Evolutionary conservation across 2,329 filamentous ascomycete species (phyloP), one percentile per base, ranked within the genome.

Genomic region (Diplocarpon rosae): DNA sequence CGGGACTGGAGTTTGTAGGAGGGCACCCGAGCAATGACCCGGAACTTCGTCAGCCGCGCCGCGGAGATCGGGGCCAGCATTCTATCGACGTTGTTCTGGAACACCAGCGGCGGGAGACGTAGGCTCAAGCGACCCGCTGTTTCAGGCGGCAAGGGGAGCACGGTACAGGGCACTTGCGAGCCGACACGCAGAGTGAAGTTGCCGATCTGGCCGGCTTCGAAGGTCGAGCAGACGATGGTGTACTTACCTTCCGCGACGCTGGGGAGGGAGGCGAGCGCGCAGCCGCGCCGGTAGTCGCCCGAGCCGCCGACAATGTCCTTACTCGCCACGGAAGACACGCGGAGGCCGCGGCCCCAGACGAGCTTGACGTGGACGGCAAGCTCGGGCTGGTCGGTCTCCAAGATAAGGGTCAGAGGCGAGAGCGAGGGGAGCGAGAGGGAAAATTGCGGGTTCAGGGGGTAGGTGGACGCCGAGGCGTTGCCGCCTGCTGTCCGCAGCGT

Each of bases 211-310:
- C 82, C 83, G 0, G 82, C 73, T 51, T 94, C 87, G 61, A 93
- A 96, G 0, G 90, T 94, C 2, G 87, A 95, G 60, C 84, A 90
- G 6, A 95, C 83, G 45, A 95, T 72, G 0, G 86, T 95, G 63
- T 96, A 98, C 0, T 71, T 71, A 0, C 90, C 90, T 1, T 76
- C 67, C 32, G 80, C 77, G 14, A 95, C 15, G 67, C 51, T 58
- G 57, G 62, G 53, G 6, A 75, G 66, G 50, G 85, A 76, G 2
- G 83, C 80, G 28, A 88, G 69, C 3, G 85, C 84, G 59, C 83
- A 85, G 24, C 84, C 83, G 24, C 82, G 79, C 39, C 85, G 80
- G 64, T 98, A 95, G 54, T 95, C 87, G n/a, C 85, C 85, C 29
- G 86, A 93, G 45, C 86, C 82, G 16, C 76, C 76, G 17, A 93